These are phyloP conservation scores for Suillus tomentosus DNA, from an alignment of 768 basidiomycete species.

Conservation along the genomic window DNA sequence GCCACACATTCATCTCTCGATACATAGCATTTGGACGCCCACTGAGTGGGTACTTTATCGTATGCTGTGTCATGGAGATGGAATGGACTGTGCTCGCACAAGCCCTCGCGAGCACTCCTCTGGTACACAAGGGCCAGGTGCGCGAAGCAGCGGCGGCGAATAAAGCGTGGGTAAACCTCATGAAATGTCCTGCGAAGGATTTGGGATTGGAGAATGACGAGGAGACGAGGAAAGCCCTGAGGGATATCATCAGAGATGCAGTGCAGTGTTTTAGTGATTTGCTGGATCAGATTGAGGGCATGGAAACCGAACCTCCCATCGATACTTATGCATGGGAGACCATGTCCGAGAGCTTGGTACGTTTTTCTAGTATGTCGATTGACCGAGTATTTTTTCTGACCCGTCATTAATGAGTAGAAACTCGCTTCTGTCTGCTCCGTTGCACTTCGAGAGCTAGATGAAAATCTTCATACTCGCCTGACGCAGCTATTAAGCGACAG, in stretches of 20 bases:
- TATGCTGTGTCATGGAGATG: constrained; percentile 87
- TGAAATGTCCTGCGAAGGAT: constrained; percentile 48
- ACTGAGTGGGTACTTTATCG: constrained; percentile 82
- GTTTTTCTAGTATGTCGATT: not conserved
- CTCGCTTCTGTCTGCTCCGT: constrained; percentile 80
- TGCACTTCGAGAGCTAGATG: constrained; percentile 67
- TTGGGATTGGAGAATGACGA: constrained; percentile 40
- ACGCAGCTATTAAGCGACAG: constrained; percentile 77
- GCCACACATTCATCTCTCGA: constrained; percentile 70
- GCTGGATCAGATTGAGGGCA: constrained; percentile 75
- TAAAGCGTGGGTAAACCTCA: constrained; percentile 73
- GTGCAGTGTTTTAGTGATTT: constrained; percentile 80
- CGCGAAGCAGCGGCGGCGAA: constrained; percentile 82
- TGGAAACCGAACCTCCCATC: constrained; percentile 75
- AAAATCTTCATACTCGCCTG: constrained; percentile 67
- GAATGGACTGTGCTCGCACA: constrained; percentile 87
- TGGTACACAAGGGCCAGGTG: constrained; percentile 19
- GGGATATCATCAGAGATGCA: constrained; percentile 56
- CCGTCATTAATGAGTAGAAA: constrained; percentile 55
- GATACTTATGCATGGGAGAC: constrained; percentile 95
- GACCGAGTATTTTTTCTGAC: constrained; percentile 4
- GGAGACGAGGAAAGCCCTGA: constrained; percentile 42
- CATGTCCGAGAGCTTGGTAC: constrained; percentile 87
- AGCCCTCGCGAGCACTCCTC: constrained; percentile 47
- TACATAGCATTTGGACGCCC: constrained; percentile 78